Evolutionary conservation across 306 rosid species (phyloP), one percentile per base, ranked within the genome.

Genomic region (Gleditsia sinensis): DNA sequence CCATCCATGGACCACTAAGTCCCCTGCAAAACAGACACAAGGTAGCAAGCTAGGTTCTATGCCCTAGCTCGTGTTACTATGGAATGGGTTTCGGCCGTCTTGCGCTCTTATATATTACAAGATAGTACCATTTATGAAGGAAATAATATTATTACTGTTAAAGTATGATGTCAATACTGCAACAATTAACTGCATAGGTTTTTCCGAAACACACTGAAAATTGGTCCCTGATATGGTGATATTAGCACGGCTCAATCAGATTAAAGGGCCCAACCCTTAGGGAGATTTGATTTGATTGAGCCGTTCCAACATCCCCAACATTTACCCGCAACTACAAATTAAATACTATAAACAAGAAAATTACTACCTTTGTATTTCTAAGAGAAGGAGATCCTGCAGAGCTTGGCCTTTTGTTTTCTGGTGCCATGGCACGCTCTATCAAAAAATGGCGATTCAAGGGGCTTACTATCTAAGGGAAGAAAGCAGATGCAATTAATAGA

Each of bases 191-290:
- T 40, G 14, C 2, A 0, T 1, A 40, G 55, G 27, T 19, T 0
- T 46, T n/a, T 66, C 25, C 0, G 30, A n/a, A 46, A 6, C 2
- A 53, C n/a, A n/a, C n/a, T n/a, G 34, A 16, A 43, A 43, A 36
- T 9, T 36, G 49, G 13, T n/a, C n/a, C n/a, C n/a, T 12, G 17
- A 43, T 3, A 3, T 0, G 39, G 40, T 68, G 97, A 91, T 91
- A 89, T 91, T 91, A 92, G 91, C 94, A 84, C 92, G 91, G 85
- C 92, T 89, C 91, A 89, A 91, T 88, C 92, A 87, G 55, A 91
- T 39, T 60, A 85, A 91, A 88, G 61, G 82, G 83, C 88, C 82
- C 84, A 61, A 50, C 25, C 19, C 21, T 21, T 43, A n/a, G 80
- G 68, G 89, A 85, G 81, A 84, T 89, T 89, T 89, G 76, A 82